Base-by-base conservation (phyloP, 2,329 filamentous ascomycete genomes). In the Huntiella bhutanensis region DNA sequence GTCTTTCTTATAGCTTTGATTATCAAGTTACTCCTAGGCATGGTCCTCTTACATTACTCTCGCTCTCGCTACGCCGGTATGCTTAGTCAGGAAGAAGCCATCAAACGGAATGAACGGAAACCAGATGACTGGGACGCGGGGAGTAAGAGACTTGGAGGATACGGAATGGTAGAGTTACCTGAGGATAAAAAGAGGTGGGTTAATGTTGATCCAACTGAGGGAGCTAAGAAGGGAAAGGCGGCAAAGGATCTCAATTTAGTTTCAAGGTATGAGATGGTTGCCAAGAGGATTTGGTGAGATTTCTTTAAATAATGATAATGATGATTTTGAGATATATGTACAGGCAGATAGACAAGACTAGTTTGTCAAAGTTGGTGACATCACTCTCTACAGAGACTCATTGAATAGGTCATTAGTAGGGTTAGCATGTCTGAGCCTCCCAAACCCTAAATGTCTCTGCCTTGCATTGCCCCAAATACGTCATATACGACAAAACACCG, bases 251-350 rank as follows among this genome's bases (percentile, higher is more conserved):
- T 75, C 75, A 61, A 81, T 70, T 56, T 75, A 64, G 58, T 84
- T 77, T 52, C 75, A 70, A 71, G 91, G 55, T 98, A 95, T 64
- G 85, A 86, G 58, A 95, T 96, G 91, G 80, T 86, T 55, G 84
- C 85, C 0, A 96, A 95, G 70, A 73, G 91, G 58, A 98, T 98
- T 55, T 98, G 91, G 91, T 96, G 62, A 50, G n/a, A 50, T 33
- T 60, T 38, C 7, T 38, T 12, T 38, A 15, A 40, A 17, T 40
- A 17, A 36, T 36, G 34, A 36, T 36, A n/a, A 16, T 36, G 34
- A 36, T 36, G 4, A 36, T 15, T 36, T n/a, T 13, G 34, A 36
- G 12, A 12, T 12, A 34, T 34, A 12, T 36, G 22, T 17, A 5
- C 17, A 17, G 17, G 17, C 1, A 17, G 3, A 17, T 3, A 17